These are phyloP conservation scores for Fusarium sp. DNA, from an alignment of 2,329 filamentous ascomycete genomes.

Conservation along the genomic window DNA sequence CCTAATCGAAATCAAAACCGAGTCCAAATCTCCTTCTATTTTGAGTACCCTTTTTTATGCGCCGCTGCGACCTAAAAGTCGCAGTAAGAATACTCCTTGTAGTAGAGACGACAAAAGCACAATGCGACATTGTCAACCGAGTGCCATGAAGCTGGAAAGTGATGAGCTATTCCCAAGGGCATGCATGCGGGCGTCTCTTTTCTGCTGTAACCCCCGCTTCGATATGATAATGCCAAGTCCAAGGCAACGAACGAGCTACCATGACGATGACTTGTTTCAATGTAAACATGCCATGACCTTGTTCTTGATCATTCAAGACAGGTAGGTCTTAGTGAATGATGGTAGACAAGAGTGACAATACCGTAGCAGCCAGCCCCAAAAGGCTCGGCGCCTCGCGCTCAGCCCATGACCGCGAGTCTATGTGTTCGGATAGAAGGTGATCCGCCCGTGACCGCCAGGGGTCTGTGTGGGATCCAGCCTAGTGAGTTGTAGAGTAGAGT, in stretches of 20 bases:
- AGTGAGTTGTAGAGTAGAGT: background rate
- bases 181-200: background rate
- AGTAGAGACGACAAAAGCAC: background rate
- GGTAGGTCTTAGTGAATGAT: background rate
- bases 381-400: constrained; percentile 19
- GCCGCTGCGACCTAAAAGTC: constrained; percentile 29
- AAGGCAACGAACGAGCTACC: background rate
- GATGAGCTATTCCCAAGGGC: background rate
- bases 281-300: background rate
- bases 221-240: background rate
- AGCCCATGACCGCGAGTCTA: constrained; percentile 23
- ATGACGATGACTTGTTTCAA: background rate
- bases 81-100: constrained; percentile 16
- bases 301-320: background rate
- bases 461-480: constrained; percentile 5
- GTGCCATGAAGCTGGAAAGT: constrained; percentile 31
- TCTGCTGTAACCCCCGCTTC: background rate
- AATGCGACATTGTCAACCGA: background rate
- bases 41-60: constrained; percentile 9
- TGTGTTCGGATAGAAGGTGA: constrained; percentile 1
- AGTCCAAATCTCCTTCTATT: background rate
- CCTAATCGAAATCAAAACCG: background rate
- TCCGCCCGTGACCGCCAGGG: constrained; percentile 18
- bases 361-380: background rate
- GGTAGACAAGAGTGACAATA: background rate